Base-by-base conservation (phyloP, 345 rosid genomes). In the Viola odorata region DNA sequence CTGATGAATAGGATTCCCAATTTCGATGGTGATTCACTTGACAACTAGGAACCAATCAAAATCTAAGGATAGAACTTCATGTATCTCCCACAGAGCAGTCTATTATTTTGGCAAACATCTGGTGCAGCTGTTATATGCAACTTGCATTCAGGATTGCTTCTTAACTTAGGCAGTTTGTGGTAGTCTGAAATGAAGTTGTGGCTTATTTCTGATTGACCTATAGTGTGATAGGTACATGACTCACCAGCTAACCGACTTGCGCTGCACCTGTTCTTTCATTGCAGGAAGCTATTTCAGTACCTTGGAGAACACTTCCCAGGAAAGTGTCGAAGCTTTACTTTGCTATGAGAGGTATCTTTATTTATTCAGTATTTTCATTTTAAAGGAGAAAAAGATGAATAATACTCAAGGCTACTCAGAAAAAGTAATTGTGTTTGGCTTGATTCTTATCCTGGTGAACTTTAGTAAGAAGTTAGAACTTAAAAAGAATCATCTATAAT, bases 251-350 rank as follows among this genome's bases (percentile, higher is more conserved):
- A 23, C 32, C 2, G 32, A 23, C 32, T 23, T 23, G 32, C 32
- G 32, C 32, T 23, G 32, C 32, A 23, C 32, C 38, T 12, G 47
- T 60, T 53, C 41, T 12, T 50, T 61, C 37, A 12, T 52, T 62
- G 50, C 84, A 90, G 97, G 96, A 88, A 77, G 86, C 99, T 11
- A 65, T 83, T 69, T 66, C 91, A 14, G 82, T 84, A 49, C 87
- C 99, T 58, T 94, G 99, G 99, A 82, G 50, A 74, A 60, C 58
- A n/a, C 80, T 89, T 60, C 96, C 91, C 14, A 66, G 68, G 80
- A 89, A 73, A 82, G 73, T 75, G 64, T 78, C 87, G 39, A 87
- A 86, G 85, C 95, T 92, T 60, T 87, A 78, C 75, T 89, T 85
- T 61, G 89, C 95, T 16, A 83, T 86, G 89, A 83, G 97, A 84